Evolutionary conservation across 225 moss, liverwort and hornwort species (phyloP).

Genomic region (Ulota crispa): DNA sequence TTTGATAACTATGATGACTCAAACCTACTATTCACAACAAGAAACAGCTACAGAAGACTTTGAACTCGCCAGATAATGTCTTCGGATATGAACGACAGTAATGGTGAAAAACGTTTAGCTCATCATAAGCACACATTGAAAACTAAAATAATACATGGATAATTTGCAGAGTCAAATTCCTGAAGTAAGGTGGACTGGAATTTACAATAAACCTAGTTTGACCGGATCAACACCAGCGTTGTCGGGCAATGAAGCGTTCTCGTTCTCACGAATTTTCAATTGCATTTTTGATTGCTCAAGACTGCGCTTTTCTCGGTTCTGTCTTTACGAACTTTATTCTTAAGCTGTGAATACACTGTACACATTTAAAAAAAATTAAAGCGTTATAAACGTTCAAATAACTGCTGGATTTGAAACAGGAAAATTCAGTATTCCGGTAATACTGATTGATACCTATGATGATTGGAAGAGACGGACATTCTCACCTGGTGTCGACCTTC

Average conservation of each 20-base stretch:
- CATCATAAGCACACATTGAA: not conserved
- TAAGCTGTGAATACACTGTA: too few relatives aligned
- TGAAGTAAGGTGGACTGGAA: not conserved
- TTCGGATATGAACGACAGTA: not conserved
- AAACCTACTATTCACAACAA: not conserved
- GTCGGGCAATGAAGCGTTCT: too few relatives aligned
- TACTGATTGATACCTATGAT: not conserved
- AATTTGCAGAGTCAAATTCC: not conserved
- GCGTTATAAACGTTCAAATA: too few relatives aligned
- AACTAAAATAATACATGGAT: not conserved
- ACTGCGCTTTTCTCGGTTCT: too few relatives aligned
- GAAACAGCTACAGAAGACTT: not conserved
- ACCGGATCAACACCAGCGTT: not conserved
- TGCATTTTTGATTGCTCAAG: too few relatives aligned
- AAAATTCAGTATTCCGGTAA: too few relatives aligned
- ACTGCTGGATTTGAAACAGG: too few relatives aligned
- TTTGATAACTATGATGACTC: not conserved
- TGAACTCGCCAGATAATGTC: not conserved
- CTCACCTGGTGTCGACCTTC: conserved; percentile 74
- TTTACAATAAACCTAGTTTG: not conserved
- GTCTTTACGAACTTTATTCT: too few relatives aligned
- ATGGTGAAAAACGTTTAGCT: not conserved
- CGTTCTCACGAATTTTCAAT: too few relatives aligned
- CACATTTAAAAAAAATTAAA: too few relatives aligned
- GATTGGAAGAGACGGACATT: not conserved